A percentile compares a stretch with the other conserved stretches of the same genome.
phyloP scores from a whole-genome alignment of 108 stramenopile species.

The Poteriospumella lacustris region DNA sequence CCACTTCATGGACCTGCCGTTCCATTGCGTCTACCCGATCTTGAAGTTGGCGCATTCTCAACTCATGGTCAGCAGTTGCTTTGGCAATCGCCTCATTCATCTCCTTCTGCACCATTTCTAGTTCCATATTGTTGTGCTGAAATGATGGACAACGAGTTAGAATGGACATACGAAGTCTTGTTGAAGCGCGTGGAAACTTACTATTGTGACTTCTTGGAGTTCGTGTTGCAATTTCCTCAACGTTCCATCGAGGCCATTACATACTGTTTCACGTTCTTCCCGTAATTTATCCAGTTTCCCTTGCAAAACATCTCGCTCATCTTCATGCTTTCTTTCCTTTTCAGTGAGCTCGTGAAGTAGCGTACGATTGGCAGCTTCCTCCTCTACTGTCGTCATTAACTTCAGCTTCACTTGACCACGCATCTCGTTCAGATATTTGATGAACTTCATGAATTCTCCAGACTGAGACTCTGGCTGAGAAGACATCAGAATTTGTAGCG shows the following conservation, averaged over 20 bases:
- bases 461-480: not conserved
- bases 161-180: not conserved
- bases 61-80: constrained; percentile 13
- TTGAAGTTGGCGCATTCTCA: not conserved
- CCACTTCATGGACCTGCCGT: not conserved
- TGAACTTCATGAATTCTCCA: not conserved
- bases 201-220: not conserved
- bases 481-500: not conserved
- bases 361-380: constrained; percentile 2
- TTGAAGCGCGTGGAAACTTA: not conserved
- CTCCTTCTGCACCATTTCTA: not conserved
- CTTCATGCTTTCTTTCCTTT: not conserved
- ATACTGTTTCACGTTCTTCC: not conserved
- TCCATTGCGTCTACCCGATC: not conserved
- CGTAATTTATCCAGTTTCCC: not conserved
- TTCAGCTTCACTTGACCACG: not conserved
- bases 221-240: constrained; percentile 5
- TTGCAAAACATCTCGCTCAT: not conserved
- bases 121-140: not conserved
- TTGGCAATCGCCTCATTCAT: constrained; percentile 11
- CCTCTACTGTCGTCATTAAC: constrained; percentile 12
- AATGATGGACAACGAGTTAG: not conserved
- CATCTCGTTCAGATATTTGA: constrained; percentile 4
- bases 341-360: constrained; percentile 18
- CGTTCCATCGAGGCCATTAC: not conserved